phyloP scores from a whole-genome alignment of 2,329 filamentous ascomycete genomes.

The Huntiella decipiens region DNA sequence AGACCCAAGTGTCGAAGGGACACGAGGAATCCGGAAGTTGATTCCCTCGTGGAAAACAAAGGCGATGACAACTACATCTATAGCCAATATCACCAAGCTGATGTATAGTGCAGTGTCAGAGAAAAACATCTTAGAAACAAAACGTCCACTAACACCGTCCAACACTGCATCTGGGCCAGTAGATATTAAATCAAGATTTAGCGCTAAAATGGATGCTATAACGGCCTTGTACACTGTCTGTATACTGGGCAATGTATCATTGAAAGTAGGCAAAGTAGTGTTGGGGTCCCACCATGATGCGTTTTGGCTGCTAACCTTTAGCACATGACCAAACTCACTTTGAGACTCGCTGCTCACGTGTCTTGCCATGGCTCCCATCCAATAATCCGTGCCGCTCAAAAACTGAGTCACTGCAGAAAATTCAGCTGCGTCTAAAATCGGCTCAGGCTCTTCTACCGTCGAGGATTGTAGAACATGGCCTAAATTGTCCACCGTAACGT shows the following conservation, averaged over 20 bases:
- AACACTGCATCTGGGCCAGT: neutral
- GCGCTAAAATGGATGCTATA: neutral
- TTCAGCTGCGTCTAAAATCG: neutral
- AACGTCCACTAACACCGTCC: slow-evolving; percentile 11
- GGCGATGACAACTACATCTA: slow-evolving; percentile 25
- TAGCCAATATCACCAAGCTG: slow-evolving; percentile 22
- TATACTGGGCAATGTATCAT: neutral
- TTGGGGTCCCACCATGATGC: neutral
- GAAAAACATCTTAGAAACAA: slow-evolving; percentile 28
- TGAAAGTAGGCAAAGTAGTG: neutral
- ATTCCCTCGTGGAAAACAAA: slow-evolving; percentile 24
- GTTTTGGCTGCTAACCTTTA: neutral
- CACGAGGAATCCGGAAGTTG: slow-evolving; percentile 25
- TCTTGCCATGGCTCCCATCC: neutral
- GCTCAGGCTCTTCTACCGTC: neutral
- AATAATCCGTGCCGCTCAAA: neutral
- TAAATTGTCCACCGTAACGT: slow-evolving; percentile 16
- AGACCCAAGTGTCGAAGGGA: slow-evolving; percentile 32
- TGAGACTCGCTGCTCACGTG: neutral
- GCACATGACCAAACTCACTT: slow-evolving; percentile 2
- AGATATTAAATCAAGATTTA: slow-evolving; percentile 19
- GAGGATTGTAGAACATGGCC: slow-evolving; percentile 16
- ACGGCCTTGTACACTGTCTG: neutral
- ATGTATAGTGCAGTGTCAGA: slow-evolving; percentile 26
- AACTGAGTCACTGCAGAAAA: neutral